Base-by-base conservation (phyloP, 2,329 filamentous ascomycete genomes). In the Fusarium guadeloupense region DNA sequence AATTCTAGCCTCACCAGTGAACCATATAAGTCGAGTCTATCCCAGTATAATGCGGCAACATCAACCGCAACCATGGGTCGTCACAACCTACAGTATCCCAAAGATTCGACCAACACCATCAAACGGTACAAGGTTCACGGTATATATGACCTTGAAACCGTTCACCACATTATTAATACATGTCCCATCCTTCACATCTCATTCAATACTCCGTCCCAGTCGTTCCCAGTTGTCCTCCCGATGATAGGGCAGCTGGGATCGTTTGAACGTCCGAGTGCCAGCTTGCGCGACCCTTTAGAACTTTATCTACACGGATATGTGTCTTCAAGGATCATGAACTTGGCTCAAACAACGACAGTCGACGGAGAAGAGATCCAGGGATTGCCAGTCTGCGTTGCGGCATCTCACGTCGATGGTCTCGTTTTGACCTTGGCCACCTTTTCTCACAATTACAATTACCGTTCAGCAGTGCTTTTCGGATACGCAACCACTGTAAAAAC, bases 221-320 rank as follows among this genome's bases (percentile, higher is more conserved):
- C 89, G 0, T 95, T 93, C 69, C 92, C 92, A 2, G 85, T 86
- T 37, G 87, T 89, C 43, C 81, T 96, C 2, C 92, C 92, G 43
- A 95, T 96, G 91, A 91, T 96, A 67, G 92, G 91, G 38, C 87
- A 91, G 66, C 89, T 95, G 81, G 90, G 87, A 3, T 90, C 88
- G 12, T 95, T 88, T 71, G 80, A 81, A 3, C 77, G 80, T 0
- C 88, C 89, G 2, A 88, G 84, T 52, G 81, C 85, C 13, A 80
- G 81, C 39, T 73, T 84, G n/a, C 81, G 83, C 37, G 87, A 92
- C 54, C 86, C 89, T 0, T 79, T 92, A 3, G 88, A 93, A 45
- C 83, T 90, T 59, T 96, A 96, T 72, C 82, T 96, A 4, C 93
- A 96, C 73, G 92, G 92, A 70, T 96, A 94, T 74, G 88, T 94